Base-by-base conservation (phyloP, 352 stramenopile species). In the Blastocystis sp. region DNA sequence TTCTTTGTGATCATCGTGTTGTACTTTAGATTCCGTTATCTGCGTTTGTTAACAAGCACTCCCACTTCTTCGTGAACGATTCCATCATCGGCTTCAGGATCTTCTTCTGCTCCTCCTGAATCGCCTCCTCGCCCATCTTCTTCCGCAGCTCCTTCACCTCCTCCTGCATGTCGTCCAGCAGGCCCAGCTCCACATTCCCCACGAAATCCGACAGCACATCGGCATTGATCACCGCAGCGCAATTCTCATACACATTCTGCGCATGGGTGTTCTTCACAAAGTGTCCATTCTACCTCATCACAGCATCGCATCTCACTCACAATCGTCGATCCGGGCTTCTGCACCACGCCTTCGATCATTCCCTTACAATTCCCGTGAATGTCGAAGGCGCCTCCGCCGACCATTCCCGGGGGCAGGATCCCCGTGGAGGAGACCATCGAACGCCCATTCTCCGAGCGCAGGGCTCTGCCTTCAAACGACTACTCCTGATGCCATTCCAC, bases 221-320 rank as follows among this genome's bases (percentile, higher is more conserved):
- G 19, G 74, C 43, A 43, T 82, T 62, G 40, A 69, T 82, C 1
- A 66, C 43, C 74, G 57, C 74, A 21, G 74, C 59, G 48, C 74
- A 82, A 69, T 82, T 82, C 74, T 82, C 74, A 28, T 82, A 82
- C 0, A 82, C 45, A 43, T 82, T 82, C 74, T 82, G 74, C 38
- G 74, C 74, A 57, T 82, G 74, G n/a, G 74, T 82, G 54, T 82
- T 69, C 17, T 54, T 54, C 21, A 82, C 74, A 17, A 52, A 9
- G 34, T 82, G 74, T 0, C 74, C 74, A 52, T 82, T 82, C 74
- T 82, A 82, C 28, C 28, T 60, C 59, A 38, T 82, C 3, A 66
- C 19, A 9, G 0, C 28, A 17, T 1, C 17, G 17, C 7, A 0
- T 4, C 2, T 17, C 1, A 21, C n/a, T 21, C 28, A 82, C 74